Base-by-base conservation (phyloP, 2,329 filamentous ascomycete species). In the Claviceps capensis region DNA sequence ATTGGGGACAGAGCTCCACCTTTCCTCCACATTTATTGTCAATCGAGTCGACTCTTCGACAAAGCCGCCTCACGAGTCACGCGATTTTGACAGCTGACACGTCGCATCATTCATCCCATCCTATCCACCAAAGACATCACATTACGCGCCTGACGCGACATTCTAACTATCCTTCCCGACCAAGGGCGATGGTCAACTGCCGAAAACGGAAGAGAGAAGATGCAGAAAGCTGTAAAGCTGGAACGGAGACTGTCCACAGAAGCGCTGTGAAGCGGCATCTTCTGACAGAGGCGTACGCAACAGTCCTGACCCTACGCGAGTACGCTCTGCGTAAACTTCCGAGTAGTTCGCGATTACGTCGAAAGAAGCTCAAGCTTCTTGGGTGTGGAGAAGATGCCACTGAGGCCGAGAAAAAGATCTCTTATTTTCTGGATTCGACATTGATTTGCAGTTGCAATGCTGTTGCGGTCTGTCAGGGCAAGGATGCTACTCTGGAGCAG, bases 251-350 rank as follows among this genome's bases (percentile, higher is more conserved):
- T 7, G 16, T n/a, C 14, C n/a, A 40, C 17, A 51, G 58, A 19
- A 55, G 59, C 45, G 56, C 61, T 16, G 59, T 67, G 47, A 69
- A 59, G 59, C 82, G 88, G 62, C 78, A 80, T 51, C 75, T 93
- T 37, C 72, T 95, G 52, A 74, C 73, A 46, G 76, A 77, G 55
- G 86, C 83, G 67, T 95, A 89, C 67, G 68, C 75, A 7, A 67
- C 74, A 47, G 76, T 89, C 13, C 65, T 79, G 52, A 82, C 82
- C 0, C 70, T 95, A 53, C 81, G 88, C 59, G 74, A 84, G 53
- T 86, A 88, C 68, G 70, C 90, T 41, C 70, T 90, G 47, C 71
- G 72, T 19, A 78, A 73, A 54, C 75, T 94, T 11, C 84, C 86
- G 0, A 58, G 65, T n/a, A 74, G 79, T 11, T 91, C 87, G 5